Evolutionary conservation across 2,329 filamentous ascomycete species (phyloP), one percentile per base, ranked within the genome.

Genomic region (Fusarium sp.): DNA sequence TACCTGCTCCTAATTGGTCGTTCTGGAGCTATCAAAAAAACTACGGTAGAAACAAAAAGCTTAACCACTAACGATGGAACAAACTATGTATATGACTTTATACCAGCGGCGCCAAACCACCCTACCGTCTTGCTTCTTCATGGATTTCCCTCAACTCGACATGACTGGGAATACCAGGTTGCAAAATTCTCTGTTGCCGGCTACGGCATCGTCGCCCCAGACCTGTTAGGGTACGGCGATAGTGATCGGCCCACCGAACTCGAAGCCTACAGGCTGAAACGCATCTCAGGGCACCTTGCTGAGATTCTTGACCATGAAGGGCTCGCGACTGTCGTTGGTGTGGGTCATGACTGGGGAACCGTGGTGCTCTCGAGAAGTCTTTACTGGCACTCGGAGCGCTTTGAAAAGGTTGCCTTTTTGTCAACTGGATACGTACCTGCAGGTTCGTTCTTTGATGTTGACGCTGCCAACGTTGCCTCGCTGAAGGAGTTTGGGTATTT

Each of bases 291-390:
- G 46, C 76, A 75, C 47, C 62, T 78, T 67, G 39, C 75, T 13
- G 76, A 76, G 12, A 68, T 79, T 1, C 69, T 78, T 1, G 60
- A 36, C 8, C 68, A 76, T 50, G 71, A 68, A n/a, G 65, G 68
- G 37, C 75, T 80, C 36, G 68, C 76, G 5, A 76, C 78, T n/a
- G 83, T 83, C 6, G 73, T 85, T 37, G 84, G 83, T 82, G 74
- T 84, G 27, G 82, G 77, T 9, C 83, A 85, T 59, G 82, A 85
- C 66, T 84, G 83, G 83, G 77, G 77, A 48, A 58, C 77, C 4
- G 73, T 64, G 4, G 56, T 74, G 3, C 68, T 74, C 3, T 77
- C 71, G n/a, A 65, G 70, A 11, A 47, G 78, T 16, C 74, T 73
- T n/a, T 71, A 74, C 15, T 76, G 76, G 55, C 70, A 74, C 46